Percentiles rank a stretch among this genome's conserved stretches.
Evolutionary conservation across 1,284 basidiomycete genomes (phyloP).

Genomic region (Trichosporon sp.): DNA sequence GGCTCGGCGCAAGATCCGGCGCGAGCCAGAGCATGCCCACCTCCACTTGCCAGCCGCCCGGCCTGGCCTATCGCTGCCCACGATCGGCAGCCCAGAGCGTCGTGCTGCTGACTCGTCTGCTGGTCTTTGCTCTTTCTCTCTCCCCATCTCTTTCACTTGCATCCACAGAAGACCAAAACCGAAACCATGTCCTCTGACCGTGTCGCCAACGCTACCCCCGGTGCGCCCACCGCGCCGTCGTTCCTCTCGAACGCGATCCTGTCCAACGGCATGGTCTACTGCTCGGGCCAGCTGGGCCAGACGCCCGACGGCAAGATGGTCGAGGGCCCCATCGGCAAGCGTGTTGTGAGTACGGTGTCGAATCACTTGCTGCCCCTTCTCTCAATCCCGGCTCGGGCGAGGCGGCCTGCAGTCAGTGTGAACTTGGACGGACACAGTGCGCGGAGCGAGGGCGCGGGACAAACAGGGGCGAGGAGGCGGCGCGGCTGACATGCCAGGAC

Average conservation of each 20-base stretch:
- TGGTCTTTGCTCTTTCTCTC: background rate
- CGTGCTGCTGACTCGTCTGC: background rate
- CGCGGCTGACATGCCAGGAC: constrained; percentile 48
- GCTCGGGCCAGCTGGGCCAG: constrained; percentile 60
- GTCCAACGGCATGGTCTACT: constrained; percentile 57
- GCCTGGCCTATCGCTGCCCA: background rate
- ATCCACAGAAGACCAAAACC: background rate
- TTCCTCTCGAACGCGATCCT: constrained; percentile 53
- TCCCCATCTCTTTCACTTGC: background rate
- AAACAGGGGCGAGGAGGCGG: too few species aligned
- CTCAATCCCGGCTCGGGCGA: too few species aligned
- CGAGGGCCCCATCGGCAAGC: constrained; percentile 56
- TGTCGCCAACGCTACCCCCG: constrained; percentile 24
- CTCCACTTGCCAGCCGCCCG: background rate
- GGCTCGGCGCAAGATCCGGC: background rate
- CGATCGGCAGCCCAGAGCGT: background rate
- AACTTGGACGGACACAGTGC: too few species aligned
- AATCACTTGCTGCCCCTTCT: too few species aligned
- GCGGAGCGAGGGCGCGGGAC: too few species aligned
- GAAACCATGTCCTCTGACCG: constrained; percentile 19
- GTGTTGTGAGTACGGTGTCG: constrained; percentile 56
- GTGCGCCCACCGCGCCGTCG: constrained; percentile 51
- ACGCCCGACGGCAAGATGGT: constrained; percentile 55
- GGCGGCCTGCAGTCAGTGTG: too few species aligned
- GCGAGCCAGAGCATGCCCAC: background rate